phyloP scores from a whole-genome alignment of 2,329 filamentous ascomycete genomes.

The Aspergillus hortae region DNA sequence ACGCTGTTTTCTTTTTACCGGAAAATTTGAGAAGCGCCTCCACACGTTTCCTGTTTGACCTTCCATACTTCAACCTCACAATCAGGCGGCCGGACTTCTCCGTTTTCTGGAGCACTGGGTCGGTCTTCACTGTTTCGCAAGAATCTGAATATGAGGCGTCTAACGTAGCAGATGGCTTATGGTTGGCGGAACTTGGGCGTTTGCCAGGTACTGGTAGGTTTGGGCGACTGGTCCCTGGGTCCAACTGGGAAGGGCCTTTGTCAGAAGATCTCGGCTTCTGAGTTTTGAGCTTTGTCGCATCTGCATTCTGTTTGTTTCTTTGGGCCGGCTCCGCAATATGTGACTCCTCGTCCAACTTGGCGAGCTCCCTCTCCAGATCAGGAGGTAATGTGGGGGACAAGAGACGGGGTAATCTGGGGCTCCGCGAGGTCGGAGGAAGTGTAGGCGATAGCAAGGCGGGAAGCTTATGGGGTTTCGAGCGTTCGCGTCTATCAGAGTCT shows the following conservation, averaged over 20 bases:
- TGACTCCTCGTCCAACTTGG: slow-evolving; percentile 38
- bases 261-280: slow-evolving; percentile 14
- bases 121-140: slow-evolving; percentile 7
- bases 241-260: slow-evolving; percentile 13
- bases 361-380: slow-evolving; percentile 53
- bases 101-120: slow-evolving; percentile 2
- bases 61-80: slow-evolving; percentile 52
- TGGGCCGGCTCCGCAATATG: slow-evolving; percentile 14
- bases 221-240: background rate
- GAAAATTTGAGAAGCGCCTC: slow-evolving; percentile 44
- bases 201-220: slow-evolving; percentile 5
- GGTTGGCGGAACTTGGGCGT: slow-evolving; percentile 3
- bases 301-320: slow-evolving; percentile 15
- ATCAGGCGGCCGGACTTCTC: slow-evolving; percentile 31
- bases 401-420: slow-evolving; percentile 47
- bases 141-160: slow-evolving; percentile 6
- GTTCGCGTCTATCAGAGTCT: slow-evolving; percentile 19
- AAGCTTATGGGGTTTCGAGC: slow-evolving; percentile 24
- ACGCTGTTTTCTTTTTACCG: slow-evolving; percentile 31
- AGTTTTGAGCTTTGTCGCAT: slow-evolving; percentile 17
- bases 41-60: slow-evolving; percentile 46
- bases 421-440: slow-evolving; percentile 41
- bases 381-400: slow-evolving; percentile 58
- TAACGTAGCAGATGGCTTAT: slow-evolving; percentile 10
- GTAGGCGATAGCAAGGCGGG: slow-evolving; percentile 39